These are phyloP conservation scores for Xylariomycetidae sp. DNA, from an alignment of 2,329 filamentous ascomycete species.

Conservation along the genomic window DNA sequence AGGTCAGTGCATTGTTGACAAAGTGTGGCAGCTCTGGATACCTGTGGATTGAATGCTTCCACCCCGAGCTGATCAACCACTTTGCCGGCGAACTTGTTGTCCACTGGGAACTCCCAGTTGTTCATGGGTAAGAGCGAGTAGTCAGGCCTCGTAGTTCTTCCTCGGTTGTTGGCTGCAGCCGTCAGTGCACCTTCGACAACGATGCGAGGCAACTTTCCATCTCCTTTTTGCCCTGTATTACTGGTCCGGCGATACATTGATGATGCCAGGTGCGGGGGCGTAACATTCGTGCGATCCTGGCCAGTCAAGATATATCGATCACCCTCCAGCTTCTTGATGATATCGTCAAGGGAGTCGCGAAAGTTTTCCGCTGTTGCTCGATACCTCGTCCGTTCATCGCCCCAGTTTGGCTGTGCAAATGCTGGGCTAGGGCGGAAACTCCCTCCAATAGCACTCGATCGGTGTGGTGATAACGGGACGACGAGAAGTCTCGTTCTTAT, in stretches of 20 bases:
- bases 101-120: slow-evolving; percentile 6
- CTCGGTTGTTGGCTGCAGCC: neutral
- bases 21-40: neutral
- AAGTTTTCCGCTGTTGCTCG: neutral
- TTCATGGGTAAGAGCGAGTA: slow-evolving; percentile 3
- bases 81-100: slow-evolving; percentile 6
- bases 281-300: neutral
- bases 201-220: too few relatives aligned
- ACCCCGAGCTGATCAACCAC: neutral
- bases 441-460: neutral
- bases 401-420: neutral
- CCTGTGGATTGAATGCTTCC: neutral
- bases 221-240: too few relatives aligned
- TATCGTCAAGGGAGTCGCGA: neutral
- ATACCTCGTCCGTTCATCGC: neutral
- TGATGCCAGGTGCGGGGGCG: neutral
- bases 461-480: slow-evolving; percentile 2
- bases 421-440: neutral
- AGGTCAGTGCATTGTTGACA: neutral
- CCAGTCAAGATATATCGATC: neutral
- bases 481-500: slow-evolving; percentile 7
- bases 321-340: neutral
- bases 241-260: too few relatives aligned
- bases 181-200: too few relatives aligned
- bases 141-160: neutral